Conservation (phyloP, 129 eudicot genomes). For the Escallonia herrerae region DNA sequence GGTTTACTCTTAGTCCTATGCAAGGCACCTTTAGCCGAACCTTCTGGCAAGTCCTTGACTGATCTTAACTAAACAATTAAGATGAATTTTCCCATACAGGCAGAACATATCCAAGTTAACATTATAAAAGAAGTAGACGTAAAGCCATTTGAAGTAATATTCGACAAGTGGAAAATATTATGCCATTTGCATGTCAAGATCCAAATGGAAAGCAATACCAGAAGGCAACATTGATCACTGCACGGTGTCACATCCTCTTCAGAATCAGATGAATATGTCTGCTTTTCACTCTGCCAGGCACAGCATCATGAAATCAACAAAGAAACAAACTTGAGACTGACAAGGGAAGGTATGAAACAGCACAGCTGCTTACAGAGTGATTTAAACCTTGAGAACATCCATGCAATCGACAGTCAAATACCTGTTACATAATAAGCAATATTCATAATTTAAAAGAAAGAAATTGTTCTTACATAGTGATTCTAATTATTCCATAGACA, state of each 20-base stretch:
- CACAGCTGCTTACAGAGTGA: conserved; percentile 49
- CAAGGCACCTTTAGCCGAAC: conserved; percentile 7
- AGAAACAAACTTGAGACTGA: not conserved
- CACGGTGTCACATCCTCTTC: conserved; percentile 75
- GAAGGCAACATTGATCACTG: conserved; percentile 69
- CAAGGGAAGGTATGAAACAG: conserved; percentile 5
- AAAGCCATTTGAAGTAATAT: too few species aligned
- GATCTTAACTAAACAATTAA: conserved; percentile 25
- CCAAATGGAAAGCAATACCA: conserved; percentile 34
- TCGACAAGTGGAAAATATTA: too few species aligned
- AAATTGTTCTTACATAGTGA: conserved; percentile 3
- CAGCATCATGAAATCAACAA: not conserved
- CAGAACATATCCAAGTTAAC: not conserved
- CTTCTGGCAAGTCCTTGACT: conserved; percentile 29
- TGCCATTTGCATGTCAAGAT: not conserved
- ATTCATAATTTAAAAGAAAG: conserved; percentile 6
- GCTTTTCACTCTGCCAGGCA: conserved; percentile 62
- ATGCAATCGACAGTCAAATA: conserved; percentile 92
- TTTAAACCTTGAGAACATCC: conserved; percentile 76
- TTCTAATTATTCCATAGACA: not conserved
- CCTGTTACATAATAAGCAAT: conserved; percentile 33
- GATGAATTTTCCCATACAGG: conserved; percentile 4
- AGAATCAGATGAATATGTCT: conserved; percentile 40
- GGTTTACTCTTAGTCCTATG: conserved; percentile 19
- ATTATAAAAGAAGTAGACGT: conserved; percentile 1